phyloP scores from a whole-genome alignment of 352 stramenopile species.

The Pythium coloratum region DNA sequence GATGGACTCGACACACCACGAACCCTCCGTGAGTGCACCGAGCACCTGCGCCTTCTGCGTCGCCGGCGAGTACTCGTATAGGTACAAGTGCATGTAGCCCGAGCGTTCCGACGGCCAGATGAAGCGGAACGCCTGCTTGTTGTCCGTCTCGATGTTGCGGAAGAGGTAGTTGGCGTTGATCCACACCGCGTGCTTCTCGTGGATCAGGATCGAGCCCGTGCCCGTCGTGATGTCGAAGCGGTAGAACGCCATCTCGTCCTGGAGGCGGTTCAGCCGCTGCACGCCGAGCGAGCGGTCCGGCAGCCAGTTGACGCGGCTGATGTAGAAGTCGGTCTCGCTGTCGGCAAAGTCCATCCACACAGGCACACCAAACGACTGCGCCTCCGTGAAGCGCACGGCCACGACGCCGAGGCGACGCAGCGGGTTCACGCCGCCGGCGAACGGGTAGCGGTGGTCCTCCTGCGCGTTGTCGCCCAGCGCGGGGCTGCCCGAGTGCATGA shows the following conservation, averaged over 20 bases:
- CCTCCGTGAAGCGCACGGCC: conserved; percentile 31
- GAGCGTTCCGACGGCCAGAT: conserved; percentile 93
- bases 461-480: conserved; percentile 53
- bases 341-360: conserved; percentile 80
- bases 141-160: conserved; percentile 77
- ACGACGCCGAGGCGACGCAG: conserved; percentile 84
- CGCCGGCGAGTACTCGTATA: conserved; percentile 89
- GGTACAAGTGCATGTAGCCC: conserved; percentile 95
- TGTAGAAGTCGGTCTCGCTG: conserved; percentile 79
- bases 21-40: conserved; percentile 60
- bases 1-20: conserved; percentile 82
- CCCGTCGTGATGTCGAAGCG: conserved; percentile 82
- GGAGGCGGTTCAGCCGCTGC: conserved; percentile 84
- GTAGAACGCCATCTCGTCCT: conserved; percentile 70
- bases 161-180: conserved; percentile 96
- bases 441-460: conserved; percentile 91
- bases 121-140: conserved; percentile 91
- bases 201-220: conserved; percentile 69
- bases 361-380: conserved; percentile 38
- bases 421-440: conserved; percentile 93
- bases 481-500: conserved; percentile 92
- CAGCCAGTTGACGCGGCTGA: conserved; percentile 94
- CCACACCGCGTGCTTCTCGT: conserved; percentile 91
- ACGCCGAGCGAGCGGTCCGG: conserved; percentile 92
- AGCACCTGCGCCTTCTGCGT: conserved; percentile 42